These are phyloP conservation scores for Ustilago lituana DNA, from an alignment of 1,284 basidiomycete genomes.

Conservation along the genomic window DNA sequence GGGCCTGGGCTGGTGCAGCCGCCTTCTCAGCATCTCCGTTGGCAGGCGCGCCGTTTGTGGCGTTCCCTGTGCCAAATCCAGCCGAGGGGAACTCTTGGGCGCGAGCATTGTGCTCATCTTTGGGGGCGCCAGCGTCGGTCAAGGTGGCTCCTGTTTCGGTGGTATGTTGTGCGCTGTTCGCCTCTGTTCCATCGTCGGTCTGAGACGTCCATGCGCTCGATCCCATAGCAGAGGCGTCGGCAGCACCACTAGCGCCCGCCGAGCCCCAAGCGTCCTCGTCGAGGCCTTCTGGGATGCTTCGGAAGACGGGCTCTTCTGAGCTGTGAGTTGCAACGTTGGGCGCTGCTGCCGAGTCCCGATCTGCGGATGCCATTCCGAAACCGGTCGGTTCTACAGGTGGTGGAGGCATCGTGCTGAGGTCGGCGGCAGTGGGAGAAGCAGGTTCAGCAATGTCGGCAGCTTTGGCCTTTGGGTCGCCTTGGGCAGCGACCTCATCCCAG, in stretches of 20 bases:
- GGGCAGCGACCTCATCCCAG: constrained; percentile 61
- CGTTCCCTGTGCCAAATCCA: constrained; percentile 15
- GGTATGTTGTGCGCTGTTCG: constrained; percentile 38
- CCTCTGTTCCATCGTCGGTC: constrained; percentile 38
- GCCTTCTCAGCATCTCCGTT: constrained; percentile 36
- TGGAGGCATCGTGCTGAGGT: constrained; percentile 34
- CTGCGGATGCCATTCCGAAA: constrained; percentile 48
- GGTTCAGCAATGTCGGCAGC: constrained; percentile 55
- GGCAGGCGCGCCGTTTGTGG: constrained; percentile 14
- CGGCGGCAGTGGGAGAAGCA: constrained; percentile 33
- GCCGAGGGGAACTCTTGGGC: constrained; percentile 38
- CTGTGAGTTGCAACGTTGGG: constrained; percentile 63
- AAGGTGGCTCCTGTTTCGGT: constrained; percentile 23
- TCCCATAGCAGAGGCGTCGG: constrained; percentile 18
- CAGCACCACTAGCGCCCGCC: constrained; percentile 28
- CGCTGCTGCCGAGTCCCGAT: constrained; percentile 55
- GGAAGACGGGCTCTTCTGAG: constrained; percentile 55
- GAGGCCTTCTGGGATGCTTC: constrained; percentile 57
- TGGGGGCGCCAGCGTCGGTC: constrained; percentile 11
- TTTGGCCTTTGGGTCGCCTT: constrained; percentile 49
- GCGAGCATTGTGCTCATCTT: constrained; percentile 31
- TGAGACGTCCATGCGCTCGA: constrained; percentile 39
- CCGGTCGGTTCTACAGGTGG: constrained; percentile 51
- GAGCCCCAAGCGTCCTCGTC: constrained; percentile 58
- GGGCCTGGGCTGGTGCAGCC: constrained; percentile 13